Base-by-base conservation (phyloP, 1,284 basidiomycete species). In the Mycosarcoma maydis region DNA sequence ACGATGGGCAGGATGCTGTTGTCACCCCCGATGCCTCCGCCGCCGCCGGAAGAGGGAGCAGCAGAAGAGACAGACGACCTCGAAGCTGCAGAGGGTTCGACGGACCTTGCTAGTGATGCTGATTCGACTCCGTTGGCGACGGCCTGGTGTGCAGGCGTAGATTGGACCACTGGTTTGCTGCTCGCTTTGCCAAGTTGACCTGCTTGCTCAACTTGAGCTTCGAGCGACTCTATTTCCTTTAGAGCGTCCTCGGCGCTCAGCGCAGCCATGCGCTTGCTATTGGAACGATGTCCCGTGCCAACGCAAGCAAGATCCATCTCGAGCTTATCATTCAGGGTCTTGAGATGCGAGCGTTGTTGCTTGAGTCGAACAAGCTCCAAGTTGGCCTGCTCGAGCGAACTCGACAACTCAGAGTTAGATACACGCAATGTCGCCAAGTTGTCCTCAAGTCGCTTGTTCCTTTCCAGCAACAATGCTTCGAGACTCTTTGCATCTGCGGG, bases 371-470 rank as follows among this genome's bases (percentile, higher is more conserved):
- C 85, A 0, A 92, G 84, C 46, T 89, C 86, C 8, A 87, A 85
- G 59, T 88, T 86, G 1, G 87, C 81, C 14, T 45, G 45, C 19
- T 37, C 37, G 22, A 59, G 34, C 27, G 58, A 48, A 8, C 29
- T 13, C 5, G 49, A 54, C 7, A 74, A 53, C 34, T 73, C 69
- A 37, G 42, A 37, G 27, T 68, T 64, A 17, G 51, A 94, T 89
- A 92, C 92, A 54, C 94, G 86, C 75, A 97, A 88, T 72, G 89
- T 92, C 3, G 95, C 95, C 36, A 98, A 84, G 78, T 98, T 93
- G 73, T 98, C 94, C 39, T 93, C 86, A n/a, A 98, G 87, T 42
- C 90, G 88, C 77, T 92, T 92, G 83, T 98, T 98, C 85, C 97
- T 98, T 44, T 88, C 89, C 3, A 94, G 91, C 24, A 98, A 87